A percentile compares a stretch with the other conserved stretches of the same genome.
Evolutionary conservation across 768 basidiomycete genomes (phyloP).

Genomic region (Candolleomyces efflorescens): DNA sequence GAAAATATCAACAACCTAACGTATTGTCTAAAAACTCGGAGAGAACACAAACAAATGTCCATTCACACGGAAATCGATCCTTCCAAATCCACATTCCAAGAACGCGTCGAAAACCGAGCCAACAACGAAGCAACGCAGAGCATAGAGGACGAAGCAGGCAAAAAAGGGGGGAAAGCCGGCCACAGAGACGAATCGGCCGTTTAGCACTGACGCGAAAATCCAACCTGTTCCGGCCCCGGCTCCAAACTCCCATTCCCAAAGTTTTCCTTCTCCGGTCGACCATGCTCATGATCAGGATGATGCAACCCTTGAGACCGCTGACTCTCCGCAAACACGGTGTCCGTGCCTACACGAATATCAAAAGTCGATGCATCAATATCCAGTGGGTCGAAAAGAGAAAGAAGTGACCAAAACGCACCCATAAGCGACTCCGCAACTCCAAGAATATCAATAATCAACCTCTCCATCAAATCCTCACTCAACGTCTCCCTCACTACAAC

Average conservation of each 20-base stretch:
- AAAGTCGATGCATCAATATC: too few species aligned
- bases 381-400: slow-evolving; percentile 3
- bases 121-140: too few species aligned
- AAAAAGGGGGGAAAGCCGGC: too few species aligned
- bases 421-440: slow-evolving; percentile 43
- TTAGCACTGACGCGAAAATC: slow-evolving; percentile 39
- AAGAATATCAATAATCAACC: slow-evolving; percentile 48
- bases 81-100: too few species aligned
- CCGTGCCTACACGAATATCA: slow-evolving; percentile 13
- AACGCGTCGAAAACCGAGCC: too few species aligned
- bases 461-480: slow-evolving; percentile 47
- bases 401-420: slow-evolving; percentile 30
- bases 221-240: slow-evolving; percentile 23
- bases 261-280: slow-evolving; percentile 35
- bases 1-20: too few species aligned
- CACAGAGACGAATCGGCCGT: not conserved
- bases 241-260: slow-evolving; percentile 27
- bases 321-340: slow-evolving; percentile 23
- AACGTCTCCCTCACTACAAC: slow-evolving; percentile 58
- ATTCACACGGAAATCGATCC: too few species aligned
- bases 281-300: slow-evolving; percentile 37
- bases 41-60: too few species aligned
- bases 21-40: too few species aligned
- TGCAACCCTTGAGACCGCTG: slow-evolving; percentile 17
- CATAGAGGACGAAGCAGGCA: too few species aligned